phyloP scores from a whole-genome alignment of 78 protist species.

The Dictyostelium purpureum region DNA sequence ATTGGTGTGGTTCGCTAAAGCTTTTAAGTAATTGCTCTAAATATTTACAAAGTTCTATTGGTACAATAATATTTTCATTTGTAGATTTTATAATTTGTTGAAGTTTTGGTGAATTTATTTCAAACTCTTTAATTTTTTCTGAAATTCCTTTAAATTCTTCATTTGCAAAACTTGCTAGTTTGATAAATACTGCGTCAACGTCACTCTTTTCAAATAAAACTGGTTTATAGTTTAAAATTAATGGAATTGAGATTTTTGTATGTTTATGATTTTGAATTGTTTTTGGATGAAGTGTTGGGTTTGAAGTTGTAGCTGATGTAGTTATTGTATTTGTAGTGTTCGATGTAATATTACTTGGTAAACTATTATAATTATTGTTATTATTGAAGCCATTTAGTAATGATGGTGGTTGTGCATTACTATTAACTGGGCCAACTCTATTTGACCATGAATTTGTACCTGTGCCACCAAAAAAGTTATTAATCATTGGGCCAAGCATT shows the following conservation, averaged over 20 bases:
- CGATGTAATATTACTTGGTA: not conserved
- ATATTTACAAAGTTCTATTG: not conserved
- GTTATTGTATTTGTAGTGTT: not conserved
- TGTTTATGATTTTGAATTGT: not conserved
- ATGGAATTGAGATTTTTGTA: not conserved
- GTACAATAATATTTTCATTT: not conserved
- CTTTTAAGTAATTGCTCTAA: not conserved
- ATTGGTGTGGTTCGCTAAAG: slow-evolving; percentile 13
- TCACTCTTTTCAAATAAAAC: slow-evolving; percentile 48
- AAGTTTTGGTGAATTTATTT: not conserved
- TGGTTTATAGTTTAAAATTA: slow-evolving; percentile 8
- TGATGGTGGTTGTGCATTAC: not conserved
- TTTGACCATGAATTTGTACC: slow-evolving; percentile 13
- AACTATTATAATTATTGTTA: not conserved
- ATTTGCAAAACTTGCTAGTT: not conserved
- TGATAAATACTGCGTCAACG: slow-evolving; percentile 22
- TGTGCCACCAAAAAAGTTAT: slow-evolving; percentile 26
- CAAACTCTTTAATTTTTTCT: not conserved
- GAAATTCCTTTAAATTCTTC: not conserved
- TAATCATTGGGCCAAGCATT: slow-evolving; percentile 49
- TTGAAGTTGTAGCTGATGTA: not conserved
- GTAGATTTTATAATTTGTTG: slow-evolving; percentile 3
- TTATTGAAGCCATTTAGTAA: not conserved
- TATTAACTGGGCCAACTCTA: slow-evolving; percentile 28
- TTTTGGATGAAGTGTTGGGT: slow-evolving; percentile 30